These are phyloP conservation scores for Teunomyces panamensis DNA, from an alignment of 805 yeast genomes.

Conservation along the genomic window DNA sequence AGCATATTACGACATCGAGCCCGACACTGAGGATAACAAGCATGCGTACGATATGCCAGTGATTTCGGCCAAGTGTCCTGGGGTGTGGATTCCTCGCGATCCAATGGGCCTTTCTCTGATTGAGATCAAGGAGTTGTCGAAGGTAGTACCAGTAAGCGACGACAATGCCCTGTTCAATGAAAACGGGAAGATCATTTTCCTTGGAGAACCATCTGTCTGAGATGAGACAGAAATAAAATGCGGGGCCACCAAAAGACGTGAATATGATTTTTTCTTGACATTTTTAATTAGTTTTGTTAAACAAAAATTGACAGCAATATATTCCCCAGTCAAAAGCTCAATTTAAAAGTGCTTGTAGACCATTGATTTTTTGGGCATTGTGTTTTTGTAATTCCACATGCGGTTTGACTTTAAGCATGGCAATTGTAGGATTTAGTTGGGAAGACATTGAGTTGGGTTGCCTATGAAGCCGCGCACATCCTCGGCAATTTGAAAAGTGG, in stretches of 20 bases:
- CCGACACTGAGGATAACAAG: slow-evolving; percentile 45
- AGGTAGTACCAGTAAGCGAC: slow-evolving; percentile 62
- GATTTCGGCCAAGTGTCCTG: slow-evolving; percentile 63
- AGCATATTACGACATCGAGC: slow-evolving; percentile 30
- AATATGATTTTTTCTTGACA: neutral
- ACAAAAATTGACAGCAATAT: no score
- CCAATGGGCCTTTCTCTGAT: slow-evolving; percentile 73
- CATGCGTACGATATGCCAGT: slow-evolving; percentile 80
- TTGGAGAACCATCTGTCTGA: slow-evolving; percentile 31
- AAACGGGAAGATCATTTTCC: slow-evolving; percentile 30
- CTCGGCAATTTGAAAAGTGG: neutral
- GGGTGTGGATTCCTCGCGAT: slow-evolving; percentile 91
- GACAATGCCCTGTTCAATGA: slow-evolving; percentile 55
- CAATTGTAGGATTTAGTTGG: no score
- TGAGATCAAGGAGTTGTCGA: slow-evolving; percentile 55
- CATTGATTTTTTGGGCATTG: no score
- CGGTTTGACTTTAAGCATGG: no score
- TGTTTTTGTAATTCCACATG: no score
- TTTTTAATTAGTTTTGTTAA: neutral
- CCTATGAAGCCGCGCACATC: neutral
- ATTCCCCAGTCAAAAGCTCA: no score
- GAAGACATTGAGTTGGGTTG: no score
- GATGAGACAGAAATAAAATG: neutral
- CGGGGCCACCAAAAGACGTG: neutral
- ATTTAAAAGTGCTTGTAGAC: no score